Evolutionary conservation across 2,329 filamentous ascomycete genomes (phyloP), one percentile per base, ranked within the genome.

Genomic region (Diplodia seriata): DNA sequence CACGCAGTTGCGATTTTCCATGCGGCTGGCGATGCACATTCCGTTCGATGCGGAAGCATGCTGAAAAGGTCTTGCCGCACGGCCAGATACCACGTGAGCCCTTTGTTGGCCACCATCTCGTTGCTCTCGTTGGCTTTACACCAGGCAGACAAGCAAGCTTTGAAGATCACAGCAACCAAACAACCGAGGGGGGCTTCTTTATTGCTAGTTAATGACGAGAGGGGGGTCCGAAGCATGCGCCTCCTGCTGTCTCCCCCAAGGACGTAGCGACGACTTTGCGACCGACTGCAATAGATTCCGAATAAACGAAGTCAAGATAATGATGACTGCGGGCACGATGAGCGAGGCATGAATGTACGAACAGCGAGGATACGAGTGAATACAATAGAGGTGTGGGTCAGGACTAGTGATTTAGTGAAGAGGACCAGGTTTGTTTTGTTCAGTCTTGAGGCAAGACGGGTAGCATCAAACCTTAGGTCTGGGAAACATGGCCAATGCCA

Each of bases 231-330:
- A 23, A 56, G 54, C 38, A 57, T 14, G n/a, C 33, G 36, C 31
- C 31, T 50, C 54, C 40, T 43, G 20, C 61, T n/a, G 49, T 33
- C 54, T 36, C 4, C n/a, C 3, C 18, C 18, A 43, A 31, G 8
- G 59, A 38, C 31, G 47, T 14, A 26, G 31, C 43, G 38, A 36
- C n/a, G 31, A 36, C 31, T 47, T 33, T 36, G 23, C 29, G 43
- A 47, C n/a, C 43, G 47, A 51, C 33, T 63, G 47, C 40, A 15
- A 63, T 63, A 63, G 59, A 63, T 63, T 63, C 47, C 57, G 20
- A 63, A 63, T 63, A 51, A 49, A 63, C 59, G 59, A 63, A 49
- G 57, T 53, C 43, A 51, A 53, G 43, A 63, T 51, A 47, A 49
- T 63, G 15, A 63, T 51, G 59, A 53, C 31, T 12, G 43, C 7